Evolutionary conservation across 169 alveolate genomes (phyloP), one percentile per base, ranked within the genome.

Genomic region (Eimeria tenella): DNA sequence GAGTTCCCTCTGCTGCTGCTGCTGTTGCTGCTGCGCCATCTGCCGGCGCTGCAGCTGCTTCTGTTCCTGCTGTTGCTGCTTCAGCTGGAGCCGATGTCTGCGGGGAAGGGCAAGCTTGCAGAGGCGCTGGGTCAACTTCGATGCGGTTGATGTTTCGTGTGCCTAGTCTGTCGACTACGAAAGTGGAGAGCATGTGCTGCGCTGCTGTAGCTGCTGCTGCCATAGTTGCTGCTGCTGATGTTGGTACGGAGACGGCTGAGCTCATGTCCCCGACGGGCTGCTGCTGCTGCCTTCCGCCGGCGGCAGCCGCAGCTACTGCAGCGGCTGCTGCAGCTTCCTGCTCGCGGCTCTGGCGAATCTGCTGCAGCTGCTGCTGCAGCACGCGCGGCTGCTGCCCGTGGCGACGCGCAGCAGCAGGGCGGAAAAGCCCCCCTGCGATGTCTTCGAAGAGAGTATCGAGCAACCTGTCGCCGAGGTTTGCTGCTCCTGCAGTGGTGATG

Each of bases 161-260:
- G n/a, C n/a, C 60, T 0, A 75, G 86, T 3, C 86, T 49, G 10
- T 75, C 86, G 21, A 19, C 25, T 13, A 75, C 86, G 63, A 53
- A 58, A 73, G 62, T 31, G 19, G 62, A 23, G 90, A 53, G 90
- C 90, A 82, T 56, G n/a, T 82, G 90, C 55, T 82, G 90, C 73
- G n/a, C 49, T 21, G 71, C 74, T 4, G 90, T 56, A 4, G 90
- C 90, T 56, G 90, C 90, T 56, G 90, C 74, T 55, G 90, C 90
- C n/a, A 73, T 73, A 19, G 71, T 23, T 56, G 90, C 90, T 5
- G 86, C 86, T 75, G 86, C 42, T 5, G 82, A 23, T 9, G 82
- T 50, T 9, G 82, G 53, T 6, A 65, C 74, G 49, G 74, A 65
- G 74, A 65, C 74, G 21, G 74, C 74, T 8, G 74, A 65, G 74